Evolutionary conservation across 2,329 filamentous ascomycete species (phyloP).

Genomic region (Penicillium sp.): DNA sequence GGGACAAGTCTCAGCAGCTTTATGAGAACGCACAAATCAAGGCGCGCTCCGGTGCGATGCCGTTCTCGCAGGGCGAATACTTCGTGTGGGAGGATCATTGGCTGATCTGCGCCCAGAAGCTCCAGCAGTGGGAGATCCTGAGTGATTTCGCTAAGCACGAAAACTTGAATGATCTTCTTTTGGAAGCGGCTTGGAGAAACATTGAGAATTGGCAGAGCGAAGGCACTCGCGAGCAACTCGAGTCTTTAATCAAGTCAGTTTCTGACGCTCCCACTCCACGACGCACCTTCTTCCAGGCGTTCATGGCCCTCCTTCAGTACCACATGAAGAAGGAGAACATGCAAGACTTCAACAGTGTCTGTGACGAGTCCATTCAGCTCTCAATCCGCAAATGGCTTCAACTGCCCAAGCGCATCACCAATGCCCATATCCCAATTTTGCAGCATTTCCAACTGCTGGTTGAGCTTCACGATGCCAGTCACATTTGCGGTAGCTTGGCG

Average conservation of each 20-base stretch:
- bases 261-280: slow-evolving; percentile 96
- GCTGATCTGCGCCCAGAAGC: slow-evolving; percentile 94
- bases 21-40: slow-evolving; percentile 98
- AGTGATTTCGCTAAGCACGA: slow-evolving; percentile 98
- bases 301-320: slow-evolving; percentile 93
- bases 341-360: slow-evolving; percentile 82
- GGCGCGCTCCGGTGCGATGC: slow-evolving; percentile 90
- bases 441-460: slow-evolving; percentile 98
- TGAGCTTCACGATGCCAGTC: slow-evolving; percentile 93
- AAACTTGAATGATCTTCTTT: slow-evolving; percentile 92
- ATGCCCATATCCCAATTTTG: slow-evolving; percentile 89
- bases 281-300: slow-evolving; percentile 95
- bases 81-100: slow-evolving; percentile 99
- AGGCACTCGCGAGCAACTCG: slow-evolving; percentile 84
- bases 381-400: slow-evolving; percentile 99
- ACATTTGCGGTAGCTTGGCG: slow-evolving; percentile 89
- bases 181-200: slow-evolving; percentile 94
- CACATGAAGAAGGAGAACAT: slow-evolving; percentile 83
- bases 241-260: slow-evolving; percentile 92
- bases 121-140: slow-evolving; percentile 98
- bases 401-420: slow-evolving; percentile 87
- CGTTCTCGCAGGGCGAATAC: slow-evolving; percentile 95
- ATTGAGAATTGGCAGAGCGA: slow-evolving; percentile 91
- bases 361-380: slow-evolving; percentile 95
- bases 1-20: slow-evolving; percentile 97